Evolutionary conservation across 495 filamentous ascomycete species (phyloP).

Genomic region (Aspergillus avenaceus): DNA sequence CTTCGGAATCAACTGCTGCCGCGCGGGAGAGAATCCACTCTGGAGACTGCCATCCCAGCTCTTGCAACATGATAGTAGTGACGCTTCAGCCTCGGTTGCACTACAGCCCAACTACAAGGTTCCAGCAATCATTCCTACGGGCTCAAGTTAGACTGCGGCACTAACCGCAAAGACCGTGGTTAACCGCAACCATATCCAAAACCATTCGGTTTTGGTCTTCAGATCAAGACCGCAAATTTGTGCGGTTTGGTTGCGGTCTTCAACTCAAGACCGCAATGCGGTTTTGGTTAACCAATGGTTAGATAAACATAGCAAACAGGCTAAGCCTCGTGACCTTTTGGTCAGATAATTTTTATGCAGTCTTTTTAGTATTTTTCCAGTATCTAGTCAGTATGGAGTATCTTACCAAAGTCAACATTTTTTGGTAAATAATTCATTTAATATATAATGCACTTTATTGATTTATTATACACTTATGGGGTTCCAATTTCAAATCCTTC

Average conservation of each 20-base stretch:
- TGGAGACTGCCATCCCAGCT: not conserved
- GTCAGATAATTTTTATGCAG: not conserved
- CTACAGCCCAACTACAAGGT: no score
- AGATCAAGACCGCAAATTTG: no score
- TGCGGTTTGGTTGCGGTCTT: no score
- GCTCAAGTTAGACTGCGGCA: no score
- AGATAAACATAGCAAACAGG: not conserved
- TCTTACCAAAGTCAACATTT: not conserved
- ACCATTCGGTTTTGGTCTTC: no score
- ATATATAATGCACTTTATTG: not conserved
- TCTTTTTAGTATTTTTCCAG: not conserved
- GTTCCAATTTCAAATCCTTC: not conserved
- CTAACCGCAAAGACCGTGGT: no score
- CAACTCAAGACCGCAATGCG: no score
- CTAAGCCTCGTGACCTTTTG: not conserved
- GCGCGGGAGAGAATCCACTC: not conserved
- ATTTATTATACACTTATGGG: not conserved
- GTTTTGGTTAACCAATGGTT: not conserved
- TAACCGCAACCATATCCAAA: no score
- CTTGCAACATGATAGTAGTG: no score
- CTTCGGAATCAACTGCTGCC: not conserved
- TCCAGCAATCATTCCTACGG: no score
- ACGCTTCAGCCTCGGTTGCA: no score
- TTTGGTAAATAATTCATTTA: not conserved
- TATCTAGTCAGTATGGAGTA: not conserved